Percentiles rank a stretch among this genome's conserved stretches.
These are phyloP conservation scores for Ligustrum vulgare DNA, from an alignment of 257 asterid genomes.

Conservation along the genomic window DNA sequence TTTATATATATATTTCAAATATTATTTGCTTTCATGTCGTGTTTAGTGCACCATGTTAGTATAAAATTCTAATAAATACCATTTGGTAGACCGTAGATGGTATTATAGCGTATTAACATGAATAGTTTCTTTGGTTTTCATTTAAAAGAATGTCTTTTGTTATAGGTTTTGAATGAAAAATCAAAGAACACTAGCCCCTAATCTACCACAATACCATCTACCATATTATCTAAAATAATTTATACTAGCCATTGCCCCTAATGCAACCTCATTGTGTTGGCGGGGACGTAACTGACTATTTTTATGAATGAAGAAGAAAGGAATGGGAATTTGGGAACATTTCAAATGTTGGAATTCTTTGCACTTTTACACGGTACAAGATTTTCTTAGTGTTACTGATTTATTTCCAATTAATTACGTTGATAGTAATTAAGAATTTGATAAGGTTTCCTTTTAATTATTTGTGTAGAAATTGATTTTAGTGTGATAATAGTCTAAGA, in stretches of 20 bases:
- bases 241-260: background rate
- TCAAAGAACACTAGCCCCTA: background rate
- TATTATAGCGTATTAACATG: too few relatives aligned
- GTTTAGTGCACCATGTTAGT: background rate
- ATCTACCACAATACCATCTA: background rate
- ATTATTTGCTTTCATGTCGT: background rate
- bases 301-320: conserved; percentile 2
- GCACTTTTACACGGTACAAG: background rate
- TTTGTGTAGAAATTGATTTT: conserved; percentile 10
- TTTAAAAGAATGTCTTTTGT: too few relatives aligned
- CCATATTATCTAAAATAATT: background rate
- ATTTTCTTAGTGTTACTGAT: background rate
- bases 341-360: background rate
- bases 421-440: background rate
- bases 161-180: background rate
- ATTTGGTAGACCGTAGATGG: too few relatives aligned
- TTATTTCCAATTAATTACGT: conserved; percentile 1
- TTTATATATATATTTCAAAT: background rate
- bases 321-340: background rate
- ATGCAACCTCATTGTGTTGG: background rate
- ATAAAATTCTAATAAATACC: background rate
- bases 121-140: too few relatives aligned
- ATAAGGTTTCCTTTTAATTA: conserved; percentile 3
- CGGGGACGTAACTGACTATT: background rate
- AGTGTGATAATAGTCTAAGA: background rate